Evolutionary conservation across 208 protist species (phyloP), one percentile per base, ranked within the genome.

Genomic region (Leishmania lainsoni): DNA sequence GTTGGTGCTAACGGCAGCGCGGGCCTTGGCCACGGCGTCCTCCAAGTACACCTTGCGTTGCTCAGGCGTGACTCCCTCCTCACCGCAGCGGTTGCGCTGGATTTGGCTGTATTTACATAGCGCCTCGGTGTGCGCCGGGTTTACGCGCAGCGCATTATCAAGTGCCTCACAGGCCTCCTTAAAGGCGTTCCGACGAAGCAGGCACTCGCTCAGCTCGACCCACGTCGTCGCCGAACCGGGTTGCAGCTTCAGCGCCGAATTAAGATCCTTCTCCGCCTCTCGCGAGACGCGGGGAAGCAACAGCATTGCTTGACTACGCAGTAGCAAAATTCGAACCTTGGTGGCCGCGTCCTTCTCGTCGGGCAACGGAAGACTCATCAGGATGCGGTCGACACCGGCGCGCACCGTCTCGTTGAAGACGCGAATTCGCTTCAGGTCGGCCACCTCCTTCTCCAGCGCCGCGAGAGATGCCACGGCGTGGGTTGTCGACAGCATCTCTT

Each of bases 51-150:
- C 71, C 39, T 76, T 78, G 20, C 88, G 83, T 83, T 95, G 83
- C 75, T 83, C 88, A 45, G 79, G 78, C 6, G 91, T 83, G 22
- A 95, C 71, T 2, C 81, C 87, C 5, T 81, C 35, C 58, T 94
- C 90, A 39, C 83, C 80, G 72, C 92, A 95, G n/a, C 91, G 91
- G 79, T 87, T 92, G 66, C 94, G 93, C 75, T 93, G 88, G 63
- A 96, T 77, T 76, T 92, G 92, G 78, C 94, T 97, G 86, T 96
- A 96, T 83, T 91, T 83, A 84, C 90, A 94, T 56, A 97, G 83
- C 48, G 92, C 94, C n/a, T 78, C 83, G 26, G 86, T 87, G 83
- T 90, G 83, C 29, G 66, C 56, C 6, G 86, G 66, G 48, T 93
- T 78, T 0, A 91, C 29, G 35, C 83, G 89, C 68, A 97, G 81